Evolutionary conservation across 78 protist species (phyloP).

Genomic region (Pigoraptor vietnamica): DNA sequence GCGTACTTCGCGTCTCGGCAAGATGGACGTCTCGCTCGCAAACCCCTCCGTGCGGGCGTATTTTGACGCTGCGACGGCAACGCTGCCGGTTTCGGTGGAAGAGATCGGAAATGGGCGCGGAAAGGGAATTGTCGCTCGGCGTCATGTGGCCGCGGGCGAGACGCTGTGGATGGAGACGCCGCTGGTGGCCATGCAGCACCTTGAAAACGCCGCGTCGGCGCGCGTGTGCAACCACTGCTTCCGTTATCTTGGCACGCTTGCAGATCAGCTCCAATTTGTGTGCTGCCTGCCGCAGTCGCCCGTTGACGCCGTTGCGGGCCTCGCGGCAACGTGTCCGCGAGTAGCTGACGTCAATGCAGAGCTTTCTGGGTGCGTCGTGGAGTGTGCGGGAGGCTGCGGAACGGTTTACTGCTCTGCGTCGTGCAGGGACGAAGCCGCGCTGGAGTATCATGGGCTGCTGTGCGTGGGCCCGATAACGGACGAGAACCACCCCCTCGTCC

Average conservation of each 20-base stretch:
- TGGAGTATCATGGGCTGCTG: neutral
- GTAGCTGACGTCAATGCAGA: neutral
- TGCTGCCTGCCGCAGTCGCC: neutral
- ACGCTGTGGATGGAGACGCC: neutral
- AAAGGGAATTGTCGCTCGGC: neutral
- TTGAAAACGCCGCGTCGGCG: neutral
- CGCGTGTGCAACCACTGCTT: neutral
- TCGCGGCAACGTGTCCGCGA: neutral
- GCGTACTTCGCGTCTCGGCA: neutral
- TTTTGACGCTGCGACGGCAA: neutral
- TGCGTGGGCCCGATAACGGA: neutral
- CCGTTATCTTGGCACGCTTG: neutral
- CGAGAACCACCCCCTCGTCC: neutral
- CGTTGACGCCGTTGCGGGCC: neutral
- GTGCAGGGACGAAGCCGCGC: neutral
- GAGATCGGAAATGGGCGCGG: neutral
- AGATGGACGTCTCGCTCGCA: neutral
- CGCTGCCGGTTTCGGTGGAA: neutral
- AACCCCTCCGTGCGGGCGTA: neutral
- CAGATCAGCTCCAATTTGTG: neutral
- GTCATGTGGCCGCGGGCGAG: neutral
- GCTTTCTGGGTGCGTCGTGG: neutral
- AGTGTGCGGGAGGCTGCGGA: neutral
- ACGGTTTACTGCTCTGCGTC: neutral
- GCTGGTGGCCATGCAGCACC: neutral